These are phyloP conservation scores for Colletotrichum ledebouriae DNA, from an alignment of 2,329 filamentous ascomycete species.

Conservation along the genomic window DNA sequence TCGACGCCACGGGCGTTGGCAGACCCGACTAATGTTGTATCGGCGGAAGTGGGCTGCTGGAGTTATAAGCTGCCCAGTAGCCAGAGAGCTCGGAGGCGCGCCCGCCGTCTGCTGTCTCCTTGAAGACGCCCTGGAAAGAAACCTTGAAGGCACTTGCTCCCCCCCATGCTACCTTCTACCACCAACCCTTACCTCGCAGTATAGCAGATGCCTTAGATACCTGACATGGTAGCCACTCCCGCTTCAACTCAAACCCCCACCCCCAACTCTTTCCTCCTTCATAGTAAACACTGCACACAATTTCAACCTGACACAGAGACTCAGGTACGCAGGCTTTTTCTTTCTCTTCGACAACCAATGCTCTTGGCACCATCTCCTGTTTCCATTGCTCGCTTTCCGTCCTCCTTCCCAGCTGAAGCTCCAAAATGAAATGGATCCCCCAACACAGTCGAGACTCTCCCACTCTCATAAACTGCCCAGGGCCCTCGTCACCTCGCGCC, in stretches of 20 bases:
- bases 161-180: no score
- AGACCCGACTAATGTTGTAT: slow-evolving; percentile 38
- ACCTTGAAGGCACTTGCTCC: no score
- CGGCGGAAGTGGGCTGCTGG: slow-evolving; percentile 32
- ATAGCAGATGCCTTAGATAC: no score
- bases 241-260: background rate
- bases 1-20: slow-evolving; percentile 27
- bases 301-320: no score
- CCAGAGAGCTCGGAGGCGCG: no score
- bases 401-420: slow-evolving; percentile 12
- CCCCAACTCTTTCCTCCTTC: background rate
- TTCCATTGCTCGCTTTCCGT: background rate
- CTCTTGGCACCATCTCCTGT: background rate
- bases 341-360: no score
- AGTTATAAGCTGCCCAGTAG: slow-evolving; percentile 26
- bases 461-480: background rate
- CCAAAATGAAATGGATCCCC: slow-evolving; percentile 3
- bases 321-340: no score
- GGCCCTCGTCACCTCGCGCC: slow-evolving; percentile 20
- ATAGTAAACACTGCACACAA: no score
- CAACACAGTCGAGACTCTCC: background rate
- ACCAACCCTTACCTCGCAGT: no score
- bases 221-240: no score
- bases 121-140: no score
- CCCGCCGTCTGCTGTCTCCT: no score